Conservation (phyloP, 176 grass and related monocot genomes). For the Oryza nivara region DNA sequence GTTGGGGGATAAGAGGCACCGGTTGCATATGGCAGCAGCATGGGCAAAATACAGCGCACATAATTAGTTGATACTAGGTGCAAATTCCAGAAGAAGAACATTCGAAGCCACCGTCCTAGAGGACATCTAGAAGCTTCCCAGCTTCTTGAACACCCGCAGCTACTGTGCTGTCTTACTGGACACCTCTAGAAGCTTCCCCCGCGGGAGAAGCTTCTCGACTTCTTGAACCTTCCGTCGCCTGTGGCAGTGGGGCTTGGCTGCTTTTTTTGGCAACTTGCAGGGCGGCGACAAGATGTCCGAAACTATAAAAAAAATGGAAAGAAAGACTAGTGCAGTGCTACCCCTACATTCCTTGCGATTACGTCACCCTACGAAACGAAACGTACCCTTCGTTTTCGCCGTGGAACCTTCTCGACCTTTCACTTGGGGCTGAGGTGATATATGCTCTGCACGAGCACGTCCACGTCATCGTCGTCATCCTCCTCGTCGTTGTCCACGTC, state of each 20-base stretch:
- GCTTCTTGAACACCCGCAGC: not conserved
- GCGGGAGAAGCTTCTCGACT: not conserved
- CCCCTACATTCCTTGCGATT: not conserved
- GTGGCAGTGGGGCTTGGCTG: not conserved
- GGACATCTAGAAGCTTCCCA: not conserved
- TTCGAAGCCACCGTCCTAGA: not conserved
- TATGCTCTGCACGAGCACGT: constrained; percentile 67
- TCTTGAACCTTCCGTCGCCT: constrained; percentile 40
- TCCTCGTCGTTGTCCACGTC: constrained; percentile 40
- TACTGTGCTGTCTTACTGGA: not conserved
- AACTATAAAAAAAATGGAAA: not conserved
- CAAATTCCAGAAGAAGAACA: not conserved
- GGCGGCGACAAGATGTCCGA: constrained; percentile 26
- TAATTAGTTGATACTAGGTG: no score
- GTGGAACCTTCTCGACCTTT: constrained; percentile 32
- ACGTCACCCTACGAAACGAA: not conserved
- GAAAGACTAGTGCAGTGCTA: not conserved
- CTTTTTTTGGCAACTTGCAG: constrained; percentile 42
- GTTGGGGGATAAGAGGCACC: not conserved
- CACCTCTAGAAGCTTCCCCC: constrained; percentile 40
- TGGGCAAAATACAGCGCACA: not conserved
- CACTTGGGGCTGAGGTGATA: constrained; percentile 46
- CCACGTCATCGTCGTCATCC: constrained; percentile 54
- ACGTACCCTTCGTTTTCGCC: not conserved
- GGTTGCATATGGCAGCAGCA: not conserved